phyloP scores from a whole-genome alignment of 495 filamentous ascomycete genomes.

The Chaetomium cochliodes region DNA sequence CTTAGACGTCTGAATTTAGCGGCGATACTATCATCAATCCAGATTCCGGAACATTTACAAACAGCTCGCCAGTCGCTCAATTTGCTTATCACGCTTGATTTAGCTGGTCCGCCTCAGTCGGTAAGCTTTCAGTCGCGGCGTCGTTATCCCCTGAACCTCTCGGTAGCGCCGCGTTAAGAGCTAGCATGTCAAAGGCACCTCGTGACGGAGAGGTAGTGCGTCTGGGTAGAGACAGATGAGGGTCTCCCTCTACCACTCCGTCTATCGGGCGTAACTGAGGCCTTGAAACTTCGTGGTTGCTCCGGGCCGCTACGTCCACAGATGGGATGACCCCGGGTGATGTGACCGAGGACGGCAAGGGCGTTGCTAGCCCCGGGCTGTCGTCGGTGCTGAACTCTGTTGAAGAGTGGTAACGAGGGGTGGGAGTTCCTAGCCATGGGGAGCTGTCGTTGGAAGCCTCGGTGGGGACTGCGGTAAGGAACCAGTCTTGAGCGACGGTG shows the following conservation, averaged over 20 bases:
- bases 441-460: background rate
- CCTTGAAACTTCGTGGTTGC: background rate
- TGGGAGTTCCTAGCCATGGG: background rate
- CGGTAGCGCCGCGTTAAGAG: background rate
- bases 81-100: background rate
- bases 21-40: background rate
- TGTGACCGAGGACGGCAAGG: background rate
- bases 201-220: background rate
- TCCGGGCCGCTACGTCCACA: background rate
- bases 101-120: background rate
- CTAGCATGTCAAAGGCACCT: background rate
- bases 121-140: background rate
- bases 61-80: background rate
- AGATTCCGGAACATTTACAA: background rate
- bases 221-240: background rate
- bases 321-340: constrained; percentile 1
- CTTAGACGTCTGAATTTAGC: too few relatives aligned
- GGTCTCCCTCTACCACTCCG: background rate
- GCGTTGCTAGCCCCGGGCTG: background rate
- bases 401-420: background rate
- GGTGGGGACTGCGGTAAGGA: too few relatives aligned
- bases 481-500: too few relatives aligned
- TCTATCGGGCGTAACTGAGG: background rate
- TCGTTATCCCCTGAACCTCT: background rate
- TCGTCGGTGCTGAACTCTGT: background rate